These are phyloP conservation scores for Synchytrium microbalum DNA, from an alignment of 371 early-diverging fungal genomes.

Conservation along the genomic window DNA sequence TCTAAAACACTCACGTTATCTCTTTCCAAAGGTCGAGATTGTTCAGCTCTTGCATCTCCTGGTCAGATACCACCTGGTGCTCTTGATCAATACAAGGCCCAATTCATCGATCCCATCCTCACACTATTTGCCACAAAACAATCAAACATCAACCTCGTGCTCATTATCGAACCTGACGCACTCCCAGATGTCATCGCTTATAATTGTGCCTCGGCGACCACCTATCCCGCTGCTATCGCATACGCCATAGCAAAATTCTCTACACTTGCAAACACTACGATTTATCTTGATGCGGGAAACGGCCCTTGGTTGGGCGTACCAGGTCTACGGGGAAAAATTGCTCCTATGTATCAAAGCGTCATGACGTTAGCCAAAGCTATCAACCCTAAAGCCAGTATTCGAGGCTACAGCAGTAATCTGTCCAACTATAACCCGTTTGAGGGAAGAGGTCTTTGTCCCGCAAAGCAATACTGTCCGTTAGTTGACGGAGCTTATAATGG, in stretches of 20 bases:
- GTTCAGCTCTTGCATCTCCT: conserved; percentile 30
- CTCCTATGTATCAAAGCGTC: conserved; percentile 17
- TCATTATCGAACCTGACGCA: conserved; percentile 31
- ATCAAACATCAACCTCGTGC: conserved; percentile 20
- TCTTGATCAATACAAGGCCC: conserved; percentile 24
- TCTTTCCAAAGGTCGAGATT: too few species aligned
- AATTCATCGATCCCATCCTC: conserved; percentile 26
- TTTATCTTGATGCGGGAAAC: conserved; percentile 29
- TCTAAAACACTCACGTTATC: too few species aligned
- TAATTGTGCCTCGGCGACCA: conserved; percentile 13
- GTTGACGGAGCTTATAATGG: conserved; percentile 1
- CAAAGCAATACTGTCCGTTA: neutral
- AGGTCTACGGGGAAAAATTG: conserved; percentile 18
- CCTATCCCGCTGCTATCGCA: conserved; percentile 27
- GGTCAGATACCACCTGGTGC: conserved; percentile 27
- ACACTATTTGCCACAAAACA: conserved; percentile 8
- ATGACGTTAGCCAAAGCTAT: conserved; percentile 13
- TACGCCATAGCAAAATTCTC: conserved; percentile 25
- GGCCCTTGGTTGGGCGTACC: conserved; percentile 34
- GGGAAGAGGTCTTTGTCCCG: conserved; percentile 14
- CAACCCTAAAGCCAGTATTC: conserved; percentile 11
- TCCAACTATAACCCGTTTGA: conserved; percentile 31
- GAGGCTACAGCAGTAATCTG: conserved; percentile 23
- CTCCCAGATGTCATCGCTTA: conserved; percentile 26
- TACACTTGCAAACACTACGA: conserved; percentile 13